A percentile compares a stretch with the other conserved stretches of the same genome.
These are phyloP conservation scores for Lignosus rhinocerotis DNA, from an alignment of 1,284 basidiomycete species.

Conservation along the genomic window DNA sequence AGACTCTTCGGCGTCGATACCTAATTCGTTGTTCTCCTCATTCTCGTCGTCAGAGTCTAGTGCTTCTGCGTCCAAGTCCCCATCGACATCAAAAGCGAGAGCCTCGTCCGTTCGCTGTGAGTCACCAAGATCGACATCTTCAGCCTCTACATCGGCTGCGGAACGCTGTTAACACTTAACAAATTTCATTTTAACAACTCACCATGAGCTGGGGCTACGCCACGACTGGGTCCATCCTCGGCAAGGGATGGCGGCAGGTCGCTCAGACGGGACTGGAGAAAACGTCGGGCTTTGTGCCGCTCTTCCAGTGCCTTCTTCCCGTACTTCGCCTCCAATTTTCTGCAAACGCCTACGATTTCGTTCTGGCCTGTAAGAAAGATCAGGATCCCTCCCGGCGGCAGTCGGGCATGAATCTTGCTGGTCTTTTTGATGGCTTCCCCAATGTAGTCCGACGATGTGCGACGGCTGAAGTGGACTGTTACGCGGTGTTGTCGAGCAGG, in stretches of 20 bases:
- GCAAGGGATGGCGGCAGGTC: constrained; percentile 7
- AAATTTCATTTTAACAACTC: background rate
- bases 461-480: constrained; percentile 90
- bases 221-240: constrained; percentile 20
- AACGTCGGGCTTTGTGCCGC: constrained; percentile 42
- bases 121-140: constrained; percentile 78
- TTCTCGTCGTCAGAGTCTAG: constrained; percentile 47
- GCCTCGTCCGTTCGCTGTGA: constrained; percentile 38
- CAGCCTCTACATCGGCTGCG: constrained; percentile 68
- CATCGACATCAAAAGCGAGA: constrained; percentile 61
- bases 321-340: constrained; percentile 78
- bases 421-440: constrained; percentile 90
- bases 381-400: constrained; percentile 72
- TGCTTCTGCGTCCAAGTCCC: constrained; percentile 48
- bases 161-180: background rate
- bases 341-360: constrained; percentile 68
- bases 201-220: constrained; percentile 54
- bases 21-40: constrained; percentile 52
- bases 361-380: constrained; percentile 81
- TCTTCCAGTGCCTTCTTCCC: constrained; percentile 65
- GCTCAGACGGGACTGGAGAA: constrained; percentile 24
- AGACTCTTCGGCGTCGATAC: constrained; percentile 57
- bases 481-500: constrained; percentile 94
- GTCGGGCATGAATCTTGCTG: constrained; percentile 72
- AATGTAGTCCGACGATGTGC: constrained; percentile 88